A percentile compares a stretch with the other conserved stretches of the same genome.
Evolutionary conservation across 805 yeast species (phyloP).

Genomic region (Wickerhamiella australiensis): DNA sequence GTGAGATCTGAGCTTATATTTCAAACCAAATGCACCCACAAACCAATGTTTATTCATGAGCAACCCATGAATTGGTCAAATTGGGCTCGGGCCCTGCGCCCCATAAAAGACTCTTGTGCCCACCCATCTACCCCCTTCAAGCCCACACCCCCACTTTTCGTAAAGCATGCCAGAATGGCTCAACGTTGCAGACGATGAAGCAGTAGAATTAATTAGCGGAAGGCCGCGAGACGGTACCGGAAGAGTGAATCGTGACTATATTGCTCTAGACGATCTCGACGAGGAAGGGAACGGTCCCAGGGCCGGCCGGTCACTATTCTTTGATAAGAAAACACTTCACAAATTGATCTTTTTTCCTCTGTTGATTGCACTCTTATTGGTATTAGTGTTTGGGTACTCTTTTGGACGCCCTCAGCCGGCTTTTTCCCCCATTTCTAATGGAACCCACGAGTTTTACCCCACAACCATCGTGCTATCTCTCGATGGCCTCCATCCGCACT

Average conservation of each 20-base stretch:
- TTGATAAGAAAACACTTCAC: neutral
- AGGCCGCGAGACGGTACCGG: neutral
- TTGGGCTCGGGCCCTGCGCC: too few relatives aligned
- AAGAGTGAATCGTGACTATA: slow-evolving; percentile 13
- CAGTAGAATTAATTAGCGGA: slow-evolving; percentile 7
- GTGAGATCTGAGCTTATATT: too few relatives aligned
- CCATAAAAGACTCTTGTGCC: too few relatives aligned
- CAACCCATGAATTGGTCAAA: too few relatives aligned
- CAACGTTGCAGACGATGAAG: slow-evolving; percentile 5
- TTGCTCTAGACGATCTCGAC: slow-evolving; percentile 20
- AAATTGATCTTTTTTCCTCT: slow-evolving; percentile 8
- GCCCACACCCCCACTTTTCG: neutral
- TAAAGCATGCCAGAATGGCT: slow-evolving; percentile 8
- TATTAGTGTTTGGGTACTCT: slow-evolving; percentile 10
- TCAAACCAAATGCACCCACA: too few relatives aligned
- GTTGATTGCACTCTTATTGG: slow-evolving; percentile 11
- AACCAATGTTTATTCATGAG: too few relatives aligned
- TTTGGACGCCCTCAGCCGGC: slow-evolving; percentile 4
- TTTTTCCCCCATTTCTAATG: slow-evolving; percentile 33
- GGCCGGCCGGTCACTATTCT: neutral
- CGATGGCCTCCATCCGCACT: slow-evolving; percentile 88
- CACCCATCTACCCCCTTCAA: neutral
- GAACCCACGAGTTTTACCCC: slow-evolving; percentile 60
- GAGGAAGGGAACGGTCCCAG: slow-evolving; percentile 14
- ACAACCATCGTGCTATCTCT: slow-evolving; percentile 70